Conservation (phyloP, 352 stramenopile species). For the Aphanomyces cochlioides region DNA sequence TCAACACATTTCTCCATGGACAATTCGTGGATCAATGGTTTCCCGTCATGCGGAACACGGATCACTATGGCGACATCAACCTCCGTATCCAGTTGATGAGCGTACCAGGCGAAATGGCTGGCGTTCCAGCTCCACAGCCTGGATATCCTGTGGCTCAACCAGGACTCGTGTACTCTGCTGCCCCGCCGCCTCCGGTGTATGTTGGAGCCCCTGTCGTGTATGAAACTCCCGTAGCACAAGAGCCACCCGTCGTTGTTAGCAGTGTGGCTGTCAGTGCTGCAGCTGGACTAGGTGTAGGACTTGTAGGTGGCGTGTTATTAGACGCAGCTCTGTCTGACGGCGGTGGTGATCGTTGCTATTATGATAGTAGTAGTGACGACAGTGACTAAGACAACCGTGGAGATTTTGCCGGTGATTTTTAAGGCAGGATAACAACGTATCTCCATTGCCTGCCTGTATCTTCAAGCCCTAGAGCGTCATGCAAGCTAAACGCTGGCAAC, state of each 20-base stretch:
- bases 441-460: too few species aligned
- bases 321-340: background rate
- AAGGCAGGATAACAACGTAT: background rate
- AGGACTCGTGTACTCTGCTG: background rate
- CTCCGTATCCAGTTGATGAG: background rate
- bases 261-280: background rate
- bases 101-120: background rate
- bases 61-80: slow-evolving; percentile 3
- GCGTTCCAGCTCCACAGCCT: background rate
- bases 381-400: background rate
- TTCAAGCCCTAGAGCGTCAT: too few species aligned
- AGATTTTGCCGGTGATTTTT: background rate
- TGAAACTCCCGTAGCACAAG: background rate
- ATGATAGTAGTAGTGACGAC: background rate
- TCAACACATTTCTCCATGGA: background rate
- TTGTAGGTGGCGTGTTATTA: too few species aligned
- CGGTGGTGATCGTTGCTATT: background rate
- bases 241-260: background rate
- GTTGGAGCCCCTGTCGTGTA: slow-evolving; percentile 26
- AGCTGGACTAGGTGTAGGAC: too few species aligned
- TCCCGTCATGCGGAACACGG: background rate
- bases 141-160: background rate
- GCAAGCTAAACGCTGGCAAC: too few species aligned
- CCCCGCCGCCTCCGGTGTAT: slow-evolving; percentile 31
- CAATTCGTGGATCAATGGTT: slow-evolving; percentile 21